Evolutionary conservation across 371 early-diverging fungal species (phyloP).

Genomic region (Synchytrium microbalum): DNA sequence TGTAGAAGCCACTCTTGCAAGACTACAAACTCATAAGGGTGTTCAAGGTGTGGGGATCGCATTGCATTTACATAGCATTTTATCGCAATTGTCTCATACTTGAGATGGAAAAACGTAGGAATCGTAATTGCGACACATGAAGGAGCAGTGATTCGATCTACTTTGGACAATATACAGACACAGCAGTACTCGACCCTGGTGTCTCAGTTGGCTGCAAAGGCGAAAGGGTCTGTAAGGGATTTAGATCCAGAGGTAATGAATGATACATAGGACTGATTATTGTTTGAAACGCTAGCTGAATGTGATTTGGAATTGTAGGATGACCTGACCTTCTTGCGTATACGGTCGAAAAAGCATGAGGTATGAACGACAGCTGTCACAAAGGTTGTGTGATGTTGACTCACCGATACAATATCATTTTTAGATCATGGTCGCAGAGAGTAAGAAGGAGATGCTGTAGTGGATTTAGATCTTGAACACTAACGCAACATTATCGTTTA

Average conservation of each 20-base stretch:
- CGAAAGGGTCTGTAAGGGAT: neutral
- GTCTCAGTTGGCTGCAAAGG: neutral
- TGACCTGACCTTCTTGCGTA: slow-evolving; percentile 27
- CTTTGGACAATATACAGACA: slow-evolving; percentile 47
- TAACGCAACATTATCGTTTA: neutral
- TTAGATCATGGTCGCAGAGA: slow-evolving; percentile 34
- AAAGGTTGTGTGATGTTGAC: neutral
- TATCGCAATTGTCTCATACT: too few species aligned
- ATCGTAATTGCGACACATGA: slow-evolving; percentile 43
- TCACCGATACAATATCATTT: neutral
- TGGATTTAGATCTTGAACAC: neutral
- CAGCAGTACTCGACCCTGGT: slow-evolving; percentile 1
- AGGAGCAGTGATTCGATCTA: slow-evolving; percentile 38
- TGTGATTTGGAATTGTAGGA: slow-evolving; percentile 13
- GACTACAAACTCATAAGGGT: slow-evolving; percentile 41
- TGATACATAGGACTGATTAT: neutral
- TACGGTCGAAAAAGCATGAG: slow-evolving; percentile 29
- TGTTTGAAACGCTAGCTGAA: neutral
- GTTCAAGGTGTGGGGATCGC: too few species aligned
- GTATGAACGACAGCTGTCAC: neutral
- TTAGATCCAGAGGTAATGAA: neutral
- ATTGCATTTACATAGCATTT: too few species aligned
- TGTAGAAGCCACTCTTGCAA: slow-evolving; percentile 25
- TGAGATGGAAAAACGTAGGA: too few species aligned
- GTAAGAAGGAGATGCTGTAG: slow-evolving; percentile 14